phyloP scores from a whole-genome alignment of 2,329 filamentous ascomycete species.

The Fusarium sp. region DNA sequence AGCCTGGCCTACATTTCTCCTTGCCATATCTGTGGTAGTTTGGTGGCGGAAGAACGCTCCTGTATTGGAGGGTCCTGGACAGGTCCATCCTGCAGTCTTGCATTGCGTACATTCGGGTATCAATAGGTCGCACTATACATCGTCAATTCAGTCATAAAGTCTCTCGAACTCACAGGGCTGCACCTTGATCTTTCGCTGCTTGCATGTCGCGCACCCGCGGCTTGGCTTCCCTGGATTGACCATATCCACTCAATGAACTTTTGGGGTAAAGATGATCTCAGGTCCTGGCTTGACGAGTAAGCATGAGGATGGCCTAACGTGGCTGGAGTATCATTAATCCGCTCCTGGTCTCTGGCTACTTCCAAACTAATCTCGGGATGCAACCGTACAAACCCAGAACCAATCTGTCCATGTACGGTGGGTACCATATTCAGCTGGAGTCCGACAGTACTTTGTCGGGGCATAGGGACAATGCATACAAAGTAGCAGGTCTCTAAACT shows the following conservation, averaged over 20 bases:
- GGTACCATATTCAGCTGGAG: neutral
- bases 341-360: neutral
- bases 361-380: neutral
- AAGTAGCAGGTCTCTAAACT: neutral
- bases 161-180: rapidly evolving
- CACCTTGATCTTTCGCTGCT: conserved; percentile 39
- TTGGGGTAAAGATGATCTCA: neutral
- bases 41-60: conserved; percentile 30
- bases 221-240: conserved; percentile 39
- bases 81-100: conserved; percentile 29
- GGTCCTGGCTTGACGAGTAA: neutral
- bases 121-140: conserved; percentile 27
- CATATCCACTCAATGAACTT: neutral
- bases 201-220: conserved; percentile 36
- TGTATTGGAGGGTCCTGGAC: conserved; percentile 23
- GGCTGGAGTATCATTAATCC: neutral
- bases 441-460: neutral
- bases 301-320: no score
- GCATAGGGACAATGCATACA: neutral
- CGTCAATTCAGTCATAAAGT: neutral
- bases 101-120: conserved; percentile 35
- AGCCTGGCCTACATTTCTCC: neutral
- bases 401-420: neutral
- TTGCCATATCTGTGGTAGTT: conserved; percentile 1
- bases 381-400: neutral